phyloP scores from a whole-genome alignment of 2,329 filamentous ascomycete genomes.

The Torrubiella hemipterigena region DNA sequence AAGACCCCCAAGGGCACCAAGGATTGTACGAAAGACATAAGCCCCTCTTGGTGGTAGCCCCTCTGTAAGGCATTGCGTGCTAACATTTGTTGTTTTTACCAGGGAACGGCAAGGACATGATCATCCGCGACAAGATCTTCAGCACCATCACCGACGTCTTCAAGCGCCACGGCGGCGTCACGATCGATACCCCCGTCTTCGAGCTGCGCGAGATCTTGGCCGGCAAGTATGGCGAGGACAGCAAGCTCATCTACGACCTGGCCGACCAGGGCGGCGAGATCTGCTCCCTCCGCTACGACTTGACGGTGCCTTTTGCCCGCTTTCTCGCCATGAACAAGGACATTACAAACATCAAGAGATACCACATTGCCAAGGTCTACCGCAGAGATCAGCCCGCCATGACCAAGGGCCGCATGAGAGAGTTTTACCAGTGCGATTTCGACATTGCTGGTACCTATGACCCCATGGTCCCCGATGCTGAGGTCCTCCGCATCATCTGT shows the following conservation, averaged over 20 bases:
- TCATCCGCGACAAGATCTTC: slow-evolving; percentile 73
- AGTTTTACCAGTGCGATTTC: slow-evolving; percentile 97
- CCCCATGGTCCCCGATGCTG: slow-evolving; percentile 83
- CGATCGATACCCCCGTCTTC: slow-evolving; percentile 74
- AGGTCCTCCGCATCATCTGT: slow-evolving; percentile 71
- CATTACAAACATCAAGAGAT: slow-evolving; percentile 78
- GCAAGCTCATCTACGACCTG: slow-evolving; percentile 81
- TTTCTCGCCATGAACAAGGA: slow-evolving; percentile 86
- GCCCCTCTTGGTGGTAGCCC: neutral
- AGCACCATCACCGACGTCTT: slow-evolving; percentile 65
- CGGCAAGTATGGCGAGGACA: slow-evolving; percentile 87
- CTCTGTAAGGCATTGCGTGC: slow-evolving; percentile 2
- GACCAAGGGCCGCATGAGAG: slow-evolving; percentile 83
- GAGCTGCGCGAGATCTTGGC: slow-evolving; percentile 78
- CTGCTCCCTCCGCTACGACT: slow-evolving; percentile 67
- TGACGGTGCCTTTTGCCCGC: slow-evolving; percentile 82
- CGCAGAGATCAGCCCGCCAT: slow-evolving; percentile 45
- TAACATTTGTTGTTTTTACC: slow-evolving; percentile 2
- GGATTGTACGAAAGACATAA: slow-evolving; percentile 45
- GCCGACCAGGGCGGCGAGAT: slow-evolving; percentile 76
- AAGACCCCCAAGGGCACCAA: slow-evolving; percentile 89
- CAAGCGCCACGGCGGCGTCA: slow-evolving; percentile 70
- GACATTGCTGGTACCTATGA: slow-evolving; percentile 86
- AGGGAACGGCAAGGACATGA: slow-evolving; percentile 65
- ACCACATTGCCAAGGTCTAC: slow-evolving; percentile 85